phyloP scores from a whole-genome alignment of 2,329 filamentous ascomycete species.

The Cordyceps pruinosa region DNA sequence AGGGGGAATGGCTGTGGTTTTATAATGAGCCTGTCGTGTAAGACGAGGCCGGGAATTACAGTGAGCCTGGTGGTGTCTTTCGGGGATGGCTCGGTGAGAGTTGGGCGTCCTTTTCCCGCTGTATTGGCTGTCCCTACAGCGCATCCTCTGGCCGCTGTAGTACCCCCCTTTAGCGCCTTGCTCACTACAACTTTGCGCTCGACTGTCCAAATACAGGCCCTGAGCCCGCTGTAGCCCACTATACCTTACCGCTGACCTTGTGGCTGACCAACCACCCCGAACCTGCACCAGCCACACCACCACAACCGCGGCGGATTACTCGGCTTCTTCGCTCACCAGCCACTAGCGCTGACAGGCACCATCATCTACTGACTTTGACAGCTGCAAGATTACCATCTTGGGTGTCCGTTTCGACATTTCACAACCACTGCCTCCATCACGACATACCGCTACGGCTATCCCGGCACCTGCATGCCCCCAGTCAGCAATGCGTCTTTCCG shows the following conservation, averaged over 20 bases:
- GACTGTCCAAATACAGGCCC: not conserved
- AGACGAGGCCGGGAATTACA: not conserved
- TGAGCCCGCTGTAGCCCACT: not conserved
- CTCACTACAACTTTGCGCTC: not conserved
- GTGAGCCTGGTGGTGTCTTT: not conserved
- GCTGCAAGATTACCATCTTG: slow-evolving; percentile 7
- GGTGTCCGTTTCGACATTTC: slow-evolving; percentile 2
- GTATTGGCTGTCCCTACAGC: not conserved
- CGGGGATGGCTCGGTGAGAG: slow-evolving; percentile 3
- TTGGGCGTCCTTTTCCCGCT: not conserved
- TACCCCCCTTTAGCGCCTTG: not conserved
- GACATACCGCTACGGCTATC: not conserved
- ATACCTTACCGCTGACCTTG: not conserved
- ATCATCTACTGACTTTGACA: slow-evolving; percentile 2
- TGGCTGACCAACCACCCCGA: not conserved
- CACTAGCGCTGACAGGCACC: slow-evolving; percentile 10
- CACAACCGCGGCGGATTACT: not conserved
- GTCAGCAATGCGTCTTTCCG: slow-evolving; percentile 53
- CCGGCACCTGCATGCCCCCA: not conserved
- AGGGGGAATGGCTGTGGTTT: not conserved
- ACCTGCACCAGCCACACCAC: not conserved
- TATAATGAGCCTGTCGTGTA: not conserved
- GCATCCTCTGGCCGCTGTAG: not conserved
- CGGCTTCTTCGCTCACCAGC: not conserved
- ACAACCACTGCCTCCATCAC: not conserved